A percentile compares a stretch with the other conserved stretches of the same genome.
phyloP scores from a whole-genome alignment of 2,329 filamentous ascomycete genomes.

The Tolypocladium pustulatum region DNA sequence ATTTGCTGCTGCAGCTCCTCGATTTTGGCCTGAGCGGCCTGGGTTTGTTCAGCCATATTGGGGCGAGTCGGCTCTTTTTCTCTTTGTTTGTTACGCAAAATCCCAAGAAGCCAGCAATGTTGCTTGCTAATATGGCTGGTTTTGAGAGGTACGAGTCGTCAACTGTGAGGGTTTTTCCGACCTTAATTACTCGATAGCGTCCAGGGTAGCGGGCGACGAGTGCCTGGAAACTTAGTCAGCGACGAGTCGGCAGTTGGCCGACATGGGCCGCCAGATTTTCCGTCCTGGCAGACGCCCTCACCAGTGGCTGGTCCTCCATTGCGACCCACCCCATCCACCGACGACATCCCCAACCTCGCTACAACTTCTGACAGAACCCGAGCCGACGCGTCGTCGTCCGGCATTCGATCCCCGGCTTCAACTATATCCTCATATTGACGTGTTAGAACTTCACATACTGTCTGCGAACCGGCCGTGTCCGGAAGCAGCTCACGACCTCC shows the following conservation, averaged over 20 bases:
- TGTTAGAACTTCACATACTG: not conserved
- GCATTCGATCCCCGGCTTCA: not conserved
- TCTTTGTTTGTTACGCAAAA: no score
- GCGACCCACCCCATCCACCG: not conserved
- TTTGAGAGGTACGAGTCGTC: no score
- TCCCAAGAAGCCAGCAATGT: no score
- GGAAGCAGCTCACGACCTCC: not conserved
- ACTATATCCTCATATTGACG: not conserved
- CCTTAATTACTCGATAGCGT: no score
- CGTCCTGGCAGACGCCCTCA: not conserved
- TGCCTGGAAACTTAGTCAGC: not conserved
- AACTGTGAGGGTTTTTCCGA: no score
- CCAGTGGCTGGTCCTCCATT: not conserved
- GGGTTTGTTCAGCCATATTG: no score
- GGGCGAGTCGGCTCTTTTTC: no score
- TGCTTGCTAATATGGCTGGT: no score
- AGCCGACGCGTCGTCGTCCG: not conserved
- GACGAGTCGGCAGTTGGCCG: fast-evolving
- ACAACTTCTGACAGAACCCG: not conserved
- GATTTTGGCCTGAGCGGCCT: no score
- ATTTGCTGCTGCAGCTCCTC: no score
- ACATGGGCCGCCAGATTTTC: not conserved
- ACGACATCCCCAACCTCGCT: not conserved
- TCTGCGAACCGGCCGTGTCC: not conserved
- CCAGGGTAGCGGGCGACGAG: not conserved